phyloP scores from a whole-genome alignment of 2,329 filamentous ascomycete genomes.

The Paecilomyces variotii region DNA sequence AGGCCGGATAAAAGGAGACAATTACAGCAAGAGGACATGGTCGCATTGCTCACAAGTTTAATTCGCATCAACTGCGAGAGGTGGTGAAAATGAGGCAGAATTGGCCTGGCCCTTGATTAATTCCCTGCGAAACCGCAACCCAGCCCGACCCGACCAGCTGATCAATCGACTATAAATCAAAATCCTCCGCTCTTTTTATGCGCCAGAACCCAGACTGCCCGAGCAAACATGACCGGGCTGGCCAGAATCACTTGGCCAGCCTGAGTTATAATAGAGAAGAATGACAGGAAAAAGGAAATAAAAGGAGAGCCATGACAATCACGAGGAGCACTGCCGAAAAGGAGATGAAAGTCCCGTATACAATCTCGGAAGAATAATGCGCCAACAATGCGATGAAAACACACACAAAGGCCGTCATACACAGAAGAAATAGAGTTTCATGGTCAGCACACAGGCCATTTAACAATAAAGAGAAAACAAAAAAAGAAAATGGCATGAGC shows the following conservation, averaged over 20 bases:
- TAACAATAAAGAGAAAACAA: not conserved
- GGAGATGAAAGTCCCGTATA: not conserved
- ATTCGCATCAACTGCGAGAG: constrained; percentile 13
- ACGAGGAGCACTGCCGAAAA: constrained; percentile 1
- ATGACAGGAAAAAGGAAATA: constrained; percentile 11
- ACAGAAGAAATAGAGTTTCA: constrained; percentile 15
- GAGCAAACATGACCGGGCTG: constrained; percentile 8
- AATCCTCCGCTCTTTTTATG: constrained; percentile 25
- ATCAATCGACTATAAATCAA: constrained; percentile 21
- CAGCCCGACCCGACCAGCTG: constrained; percentile 19
- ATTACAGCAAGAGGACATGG: not conserved
- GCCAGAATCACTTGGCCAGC: constrained; percentile 2
- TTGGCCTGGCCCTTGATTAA: constrained; percentile 16
- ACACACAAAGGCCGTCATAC: constrained; percentile 19
- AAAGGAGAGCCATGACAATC: not conserved
- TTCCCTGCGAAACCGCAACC: constrained; percentile 19
- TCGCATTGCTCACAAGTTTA: not conserved
- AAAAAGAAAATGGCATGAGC: constrained; percentile 6
- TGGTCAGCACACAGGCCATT: constrained; percentile 9
- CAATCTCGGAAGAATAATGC: constrained; percentile 4
- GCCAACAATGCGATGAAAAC: constrained; percentile 8
- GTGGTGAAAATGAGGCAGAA: constrained; percentile 8
- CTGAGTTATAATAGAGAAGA: constrained; percentile 8
- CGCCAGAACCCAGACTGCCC: constrained; percentile 23
- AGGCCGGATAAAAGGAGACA: not conserved